phyloP scores from a whole-genome alignment of 805 yeast species.

The Ogataea henricii region DNA sequence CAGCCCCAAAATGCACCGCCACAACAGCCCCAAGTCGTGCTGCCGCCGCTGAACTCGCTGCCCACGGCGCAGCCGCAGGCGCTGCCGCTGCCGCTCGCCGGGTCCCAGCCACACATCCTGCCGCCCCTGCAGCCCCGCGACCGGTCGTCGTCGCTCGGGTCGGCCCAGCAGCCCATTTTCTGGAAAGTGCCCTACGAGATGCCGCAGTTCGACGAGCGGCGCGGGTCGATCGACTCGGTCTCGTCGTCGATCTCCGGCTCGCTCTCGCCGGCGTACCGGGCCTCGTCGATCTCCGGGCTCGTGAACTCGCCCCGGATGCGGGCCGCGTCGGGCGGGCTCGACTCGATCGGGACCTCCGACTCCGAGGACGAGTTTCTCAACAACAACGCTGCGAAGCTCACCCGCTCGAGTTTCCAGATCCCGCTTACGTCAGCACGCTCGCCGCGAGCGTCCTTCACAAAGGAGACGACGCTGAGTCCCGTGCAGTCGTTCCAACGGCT shows the following conservation, averaged over 20 bases:
- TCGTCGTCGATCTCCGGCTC: conserved; percentile 46
- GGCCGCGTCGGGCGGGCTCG: conserved; percentile 23
- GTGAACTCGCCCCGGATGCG: conserved; percentile 20
- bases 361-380: conserved; percentile 36
- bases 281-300: conserved; percentile 24
- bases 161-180: conserved; percentile 36
- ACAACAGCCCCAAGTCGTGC: conserved; percentile 20
- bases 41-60: conserved; percentile 29
- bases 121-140: conserved; percentile 26
- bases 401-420: conserved; percentile 27
- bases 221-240: conserved; percentile 52
- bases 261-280: conserved; percentile 27
- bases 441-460: conserved; percentile 22
- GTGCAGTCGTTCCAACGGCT: conserved; percentile 28
- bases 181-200: conserved; percentile 67
- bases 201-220: conserved; percentile 37
- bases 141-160: conserved; percentile 23
- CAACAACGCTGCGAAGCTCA: conserved; percentile 24
- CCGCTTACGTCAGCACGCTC: conserved; percentile 25
- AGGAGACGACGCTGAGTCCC: conserved; percentile 28
- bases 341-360: conserved; percentile 33
- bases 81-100: conserved; percentile 1
- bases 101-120: conserved; percentile 14
- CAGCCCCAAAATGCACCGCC: conserved; percentile 7
- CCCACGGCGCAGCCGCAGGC: conserved; percentile 9